Evolutionary conservation across 106 monocot species (phyloP), one percentile per base, ranked within the genome.

Genomic region (Xerophyta viscosa): DNA sequence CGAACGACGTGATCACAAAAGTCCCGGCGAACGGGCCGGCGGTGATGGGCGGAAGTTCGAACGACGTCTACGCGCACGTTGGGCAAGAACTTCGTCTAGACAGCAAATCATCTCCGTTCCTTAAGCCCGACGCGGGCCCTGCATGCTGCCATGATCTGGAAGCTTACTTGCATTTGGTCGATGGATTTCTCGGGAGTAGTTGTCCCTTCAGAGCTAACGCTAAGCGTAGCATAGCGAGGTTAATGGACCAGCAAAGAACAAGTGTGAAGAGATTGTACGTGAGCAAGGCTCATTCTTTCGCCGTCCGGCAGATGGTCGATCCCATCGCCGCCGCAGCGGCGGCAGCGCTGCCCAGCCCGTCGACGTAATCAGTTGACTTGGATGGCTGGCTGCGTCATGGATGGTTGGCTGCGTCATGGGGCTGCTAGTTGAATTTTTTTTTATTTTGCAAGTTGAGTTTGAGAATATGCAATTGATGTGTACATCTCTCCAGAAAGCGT

Each of bases 151-250:
- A 80, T 24, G 74, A 74, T 30, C 47, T 80, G 33, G 80, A 74
- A 52, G 69, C 70, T n/a, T 74, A 80, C 37, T 41, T 80, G 17
- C 74, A 80, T 60, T 57, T 80, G 14, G 70, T 80, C 15, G 74
- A 80, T 39, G 74, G 80, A 23, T 80, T 74, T 42, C 18, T 61
- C 9, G 69, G 73, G 11, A 43, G 49, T 8, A 20, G 51, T 2
- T 70, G 73, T 25, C 68, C 69, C 3, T 73, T 79, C 51, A 63
- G 79, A 56, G 21, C 60, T 13, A 57, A 73, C 44, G 83, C 83
- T 5, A 74, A 66, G 66, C 30, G 77, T 49, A 73, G 66, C 49
- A 50, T 82, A 6, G 76, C 39, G 8, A 57, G 55, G 60, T 25
- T 81, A 25, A 24, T 81, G 62, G 56, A 46, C 43, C 71, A 63